Evolutionary conservation across 352 stramenopile genomes (phyloP), one percentile per base, ranked within the genome.

Genomic region (Pythium coloratum): DNA sequence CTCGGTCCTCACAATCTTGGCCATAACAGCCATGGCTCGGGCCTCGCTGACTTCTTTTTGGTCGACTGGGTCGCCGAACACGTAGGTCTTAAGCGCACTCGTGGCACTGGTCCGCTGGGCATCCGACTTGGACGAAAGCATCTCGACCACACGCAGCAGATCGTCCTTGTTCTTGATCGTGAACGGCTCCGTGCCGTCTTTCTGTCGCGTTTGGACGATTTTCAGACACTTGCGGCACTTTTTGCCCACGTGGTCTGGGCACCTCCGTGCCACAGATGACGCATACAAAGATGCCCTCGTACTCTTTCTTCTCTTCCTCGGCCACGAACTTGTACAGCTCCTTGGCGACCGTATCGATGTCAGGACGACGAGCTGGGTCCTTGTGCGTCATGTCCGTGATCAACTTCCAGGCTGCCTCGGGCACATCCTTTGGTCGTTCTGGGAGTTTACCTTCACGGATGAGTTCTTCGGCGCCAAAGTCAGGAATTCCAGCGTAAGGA

Each of bases 261-360:
- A 66, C 13, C 18, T 10, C 16, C 14, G 24, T 47, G 51, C 26
- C 46, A 50, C 60, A 66, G 6, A 55, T 54, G 26, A 55, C 16
- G 26, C 60, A 66, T 16, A 60, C 18, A 20, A 24, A 34, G 3
- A 12, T 59, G 8, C 6, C 26, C 34, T 51, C 61, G 50, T 2
- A 34, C 28, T 62, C 51, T 34, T 60, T 20, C 8, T 55, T n/a
- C 10, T 59, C 12, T 26, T 67, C 53, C 3, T 46, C 38, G 28
- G 54, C 51, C 5, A 53, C 61, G 14, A 67, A n/a, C 26, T 46
- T 60, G 40, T 67, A 46, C 28, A 67, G 38, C 53, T 20, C 53
- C 3, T 2, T n/a, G 10, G 40, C 47, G 51, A 67, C 61, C 16
- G 54, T 10, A 26, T 67, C 38, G 24, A 67, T 54, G 3, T 26